A percentile compares a stretch with the other conserved stretches of the same genome.
Conservation (phyloP, 495 filamentous ascomycete genomes). For the Thozetella sp. region DNA sequence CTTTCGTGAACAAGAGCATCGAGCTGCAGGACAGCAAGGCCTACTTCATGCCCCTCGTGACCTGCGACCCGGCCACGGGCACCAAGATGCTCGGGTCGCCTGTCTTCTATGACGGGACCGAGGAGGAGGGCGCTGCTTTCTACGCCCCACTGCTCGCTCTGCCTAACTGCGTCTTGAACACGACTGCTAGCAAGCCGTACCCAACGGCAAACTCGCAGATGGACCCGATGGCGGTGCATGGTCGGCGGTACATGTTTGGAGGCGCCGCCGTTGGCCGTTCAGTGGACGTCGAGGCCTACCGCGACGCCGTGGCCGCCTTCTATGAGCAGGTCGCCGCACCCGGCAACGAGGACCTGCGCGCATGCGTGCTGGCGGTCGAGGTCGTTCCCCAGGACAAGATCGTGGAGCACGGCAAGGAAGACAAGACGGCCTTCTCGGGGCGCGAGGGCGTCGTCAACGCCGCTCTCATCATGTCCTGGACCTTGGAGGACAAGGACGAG, state of each 20-base stretch:
- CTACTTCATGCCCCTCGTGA: slow-evolving; percentile 36
- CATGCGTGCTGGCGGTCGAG: not conserved
- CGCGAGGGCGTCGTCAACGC: not conserved
- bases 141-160: slow-evolving; percentile 39
- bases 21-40: slow-evolving; percentile 19
- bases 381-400: slow-evolving; percentile 2
- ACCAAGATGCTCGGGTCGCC: slow-evolving; percentile 34
- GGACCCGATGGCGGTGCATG: not conserved
- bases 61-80: slow-evolving; percentile 36
- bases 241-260: not conserved
- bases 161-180: slow-evolving; percentile 32
- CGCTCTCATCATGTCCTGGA: not conserved
- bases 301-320: not conserved
- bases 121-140: slow-evolving; percentile 36
- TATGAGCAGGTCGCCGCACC: not conserved
- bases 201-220: slow-evolving; percentile 5
- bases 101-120: slow-evolving; percentile 53
- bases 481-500: not conserved
- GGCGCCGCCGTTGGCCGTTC: not conserved
- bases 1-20: slow-evolving; percentile 38
- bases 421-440: not conserved
- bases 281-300: slow-evolving; percentile 5
- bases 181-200: slow-evolving; percentile 42
- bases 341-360: slow-evolving; percentile 3
- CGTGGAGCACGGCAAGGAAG: not conserved